Evolutionary conservation across 108 stramenopile genomes (phyloP).

Genomic region (Skeletonema grethae): DNA sequence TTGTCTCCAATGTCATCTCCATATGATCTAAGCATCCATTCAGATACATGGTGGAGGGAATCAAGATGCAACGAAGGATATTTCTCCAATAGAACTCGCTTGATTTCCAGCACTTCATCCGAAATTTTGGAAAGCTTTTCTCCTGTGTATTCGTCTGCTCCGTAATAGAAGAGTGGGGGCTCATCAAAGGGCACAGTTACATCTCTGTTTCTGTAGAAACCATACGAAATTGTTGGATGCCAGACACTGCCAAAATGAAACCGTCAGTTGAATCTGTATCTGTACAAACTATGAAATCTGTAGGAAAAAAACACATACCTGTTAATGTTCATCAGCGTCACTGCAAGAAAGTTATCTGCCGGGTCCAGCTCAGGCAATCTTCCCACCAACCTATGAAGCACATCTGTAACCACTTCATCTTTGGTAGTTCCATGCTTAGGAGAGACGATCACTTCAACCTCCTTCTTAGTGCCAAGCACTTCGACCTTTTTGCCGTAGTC

Average conservation of each 20-base stretch:
- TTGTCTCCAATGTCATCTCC: conserved; percentile 63
- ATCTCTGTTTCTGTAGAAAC: conserved; percentile 54
- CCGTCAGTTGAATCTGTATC: too few relatives aligned
- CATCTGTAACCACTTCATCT: conserved; percentile 8
- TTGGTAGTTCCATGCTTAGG: conserved; percentile 24
- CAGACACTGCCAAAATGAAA: too few relatives aligned
- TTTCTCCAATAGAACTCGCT: conserved; percentile 31
- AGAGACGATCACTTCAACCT: conserved; percentile 52
- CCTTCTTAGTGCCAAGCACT: conserved; percentile 61
- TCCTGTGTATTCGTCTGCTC: conserved; percentile 61
- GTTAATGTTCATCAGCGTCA: conserved; percentile 67
- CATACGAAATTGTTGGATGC: conserved; percentile 63
- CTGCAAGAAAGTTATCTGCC: conserved; percentile 56
- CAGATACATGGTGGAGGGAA: conserved; percentile 46
- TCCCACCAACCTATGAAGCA: conserved; percentile 40
- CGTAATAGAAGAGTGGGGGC: conserved; percentile 60
- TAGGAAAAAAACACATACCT: too few relatives aligned
- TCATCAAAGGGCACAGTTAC: conserved; percentile 50
- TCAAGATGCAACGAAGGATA: conserved; percentile 46
- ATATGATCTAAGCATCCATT: conserved; percentile 59
- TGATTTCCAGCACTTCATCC: conserved; percentile 50
- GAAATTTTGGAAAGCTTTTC: conserved; percentile 49
- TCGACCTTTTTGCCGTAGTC: conserved; percentile 57
- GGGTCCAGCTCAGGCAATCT: conserved; percentile 44
- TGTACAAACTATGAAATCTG: too few relatives aligned